These are phyloP conservation scores for Metschnikowia shivogae DNA, from an alignment of 805 yeast species.

Conservation along the genomic window DNA sequence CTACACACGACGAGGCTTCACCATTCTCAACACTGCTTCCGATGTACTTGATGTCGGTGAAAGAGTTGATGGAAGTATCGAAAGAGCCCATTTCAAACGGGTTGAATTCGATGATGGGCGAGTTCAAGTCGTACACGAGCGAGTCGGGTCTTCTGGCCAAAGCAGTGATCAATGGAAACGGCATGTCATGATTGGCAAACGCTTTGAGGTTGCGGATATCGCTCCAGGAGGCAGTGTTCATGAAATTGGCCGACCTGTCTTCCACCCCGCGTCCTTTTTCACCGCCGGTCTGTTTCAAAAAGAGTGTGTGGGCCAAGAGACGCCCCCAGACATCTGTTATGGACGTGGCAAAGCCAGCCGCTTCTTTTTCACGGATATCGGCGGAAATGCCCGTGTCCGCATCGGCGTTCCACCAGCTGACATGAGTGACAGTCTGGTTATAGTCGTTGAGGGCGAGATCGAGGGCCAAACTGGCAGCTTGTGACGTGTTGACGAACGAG, in stretches of 20 bases:
- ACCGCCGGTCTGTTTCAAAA: conserved; percentile 17
- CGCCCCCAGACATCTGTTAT: conserved; percentile 81
- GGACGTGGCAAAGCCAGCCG: conserved; percentile 65
- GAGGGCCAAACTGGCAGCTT: conserved; percentile 11
- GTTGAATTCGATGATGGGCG: conserved; percentile 38
- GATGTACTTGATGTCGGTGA: conserved; percentile 34
- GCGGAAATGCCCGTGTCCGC: conserved; percentile 44
- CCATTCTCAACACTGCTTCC: conserved; percentile 36
- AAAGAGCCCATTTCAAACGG: conserved; percentile 42
- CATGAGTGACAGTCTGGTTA: conserved; percentile 25
- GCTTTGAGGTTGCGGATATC: conserved; percentile 25
- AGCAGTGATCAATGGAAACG: conserved; percentile 37
- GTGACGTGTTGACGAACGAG: conserved; percentile 25
- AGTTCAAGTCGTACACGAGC: conserved; percentile 27
- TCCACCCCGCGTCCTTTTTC: background rate
- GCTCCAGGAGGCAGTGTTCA: conserved; percentile 28
- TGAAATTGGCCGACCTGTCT: conserved; percentile 20
- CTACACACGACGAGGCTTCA: conserved; percentile 25
- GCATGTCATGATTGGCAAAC: conserved; percentile 36
- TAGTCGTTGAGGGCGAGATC: conserved; percentile 23
- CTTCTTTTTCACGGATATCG: conserved; percentile 42
- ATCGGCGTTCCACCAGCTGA: conserved; percentile 31
- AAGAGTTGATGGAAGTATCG: conserved; percentile 36
- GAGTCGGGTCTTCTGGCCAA: conserved; percentile 35
- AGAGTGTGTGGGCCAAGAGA: conserved; percentile 66